These are phyloP conservation scores for Tephrocybe sp. DNA, from an alignment of 768 basidiomycete species.

Conservation along the genomic window DNA sequence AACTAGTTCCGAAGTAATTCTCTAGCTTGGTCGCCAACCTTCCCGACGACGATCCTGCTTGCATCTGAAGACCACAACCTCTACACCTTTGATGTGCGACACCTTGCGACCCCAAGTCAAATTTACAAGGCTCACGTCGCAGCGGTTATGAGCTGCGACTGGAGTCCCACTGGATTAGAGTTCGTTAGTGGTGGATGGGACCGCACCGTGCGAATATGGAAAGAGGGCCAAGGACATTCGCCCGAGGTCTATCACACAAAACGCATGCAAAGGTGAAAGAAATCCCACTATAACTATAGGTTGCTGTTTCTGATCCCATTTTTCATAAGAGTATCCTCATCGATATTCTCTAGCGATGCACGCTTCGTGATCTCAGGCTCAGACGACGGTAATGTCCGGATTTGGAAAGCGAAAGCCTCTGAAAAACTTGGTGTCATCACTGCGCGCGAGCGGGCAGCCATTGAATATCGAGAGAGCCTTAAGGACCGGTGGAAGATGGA, in stretches of 20 bases:
- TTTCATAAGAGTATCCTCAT: conserved; percentile 72
- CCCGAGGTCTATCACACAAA: conserved; percentile 97
- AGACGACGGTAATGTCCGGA: conserved; percentile 91
- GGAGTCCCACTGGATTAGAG: conserved; percentile 94
- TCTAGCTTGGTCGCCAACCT: conserved; percentile 93
- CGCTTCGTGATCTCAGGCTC: conserved; percentile 89
- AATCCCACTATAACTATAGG: not conserved
- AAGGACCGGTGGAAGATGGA: conserved; percentile 89
- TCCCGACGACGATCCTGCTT: conserved; percentile 86
- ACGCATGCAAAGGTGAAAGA: conserved; percentile 88
- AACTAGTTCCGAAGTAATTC: conserved; percentile 82
- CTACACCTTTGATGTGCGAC: conserved; percentile 95
- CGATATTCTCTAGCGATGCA: conserved; percentile 86
- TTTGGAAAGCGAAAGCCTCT: conserved; percentile 93
- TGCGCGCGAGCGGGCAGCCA: conserved; percentile 83
- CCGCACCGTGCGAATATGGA: conserved; percentile 91
- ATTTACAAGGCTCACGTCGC: conserved; percentile 98
- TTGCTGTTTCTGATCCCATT: not conserved
- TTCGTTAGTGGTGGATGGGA: conserved; percentile 98
- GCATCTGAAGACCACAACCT: conserved; percentile 99
- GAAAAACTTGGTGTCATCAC: conserved; percentile 91
- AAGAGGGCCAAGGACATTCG: conserved; percentile 73
- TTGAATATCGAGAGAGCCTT: conserved; percentile 89
- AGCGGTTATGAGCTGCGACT: conserved; percentile 95
- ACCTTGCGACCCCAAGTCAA: conserved; percentile 76